Evolutionary conservation across 208 protist species (phyloP).

Genomic region (Trypanosoma melophagium): DNA sequence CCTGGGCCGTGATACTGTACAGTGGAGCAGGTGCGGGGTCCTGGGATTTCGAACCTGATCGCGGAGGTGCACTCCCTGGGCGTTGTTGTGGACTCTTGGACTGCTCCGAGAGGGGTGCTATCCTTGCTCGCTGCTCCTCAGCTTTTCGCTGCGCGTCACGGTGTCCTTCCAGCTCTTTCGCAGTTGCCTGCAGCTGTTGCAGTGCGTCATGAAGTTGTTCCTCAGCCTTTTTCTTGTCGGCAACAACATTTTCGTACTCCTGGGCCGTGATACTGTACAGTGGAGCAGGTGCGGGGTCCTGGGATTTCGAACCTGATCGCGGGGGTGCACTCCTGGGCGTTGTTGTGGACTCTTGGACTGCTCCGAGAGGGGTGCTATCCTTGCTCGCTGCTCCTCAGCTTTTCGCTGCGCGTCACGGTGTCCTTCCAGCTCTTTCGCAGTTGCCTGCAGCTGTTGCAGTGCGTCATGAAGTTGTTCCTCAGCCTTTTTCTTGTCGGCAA

Average conservation of each 20-base stretch:
- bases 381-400: background rate
- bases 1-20: slow-evolving; percentile 3
- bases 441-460: background rate
- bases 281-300: background rate
- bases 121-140: background rate
- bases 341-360: no score
- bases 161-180: background rate
- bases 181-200: background rate
- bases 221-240: slow-evolving; percentile 2
- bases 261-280: slow-evolving; percentile 2
- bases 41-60: no score
- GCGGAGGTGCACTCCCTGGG: no score
- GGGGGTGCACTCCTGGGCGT: no score
- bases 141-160: background rate
- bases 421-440: background rate
- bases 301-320: no score
- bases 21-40: background rate
- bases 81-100: no score
- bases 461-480: no score
- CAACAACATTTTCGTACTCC: background rate
- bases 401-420: background rate
- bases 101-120: background rate
- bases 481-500: background rate
- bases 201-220: slow-evolving; percentile 16
- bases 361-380: background rate